Conservation (phyloP, 805 yeast species). For the Teunomyces gatunensis region DNA sequence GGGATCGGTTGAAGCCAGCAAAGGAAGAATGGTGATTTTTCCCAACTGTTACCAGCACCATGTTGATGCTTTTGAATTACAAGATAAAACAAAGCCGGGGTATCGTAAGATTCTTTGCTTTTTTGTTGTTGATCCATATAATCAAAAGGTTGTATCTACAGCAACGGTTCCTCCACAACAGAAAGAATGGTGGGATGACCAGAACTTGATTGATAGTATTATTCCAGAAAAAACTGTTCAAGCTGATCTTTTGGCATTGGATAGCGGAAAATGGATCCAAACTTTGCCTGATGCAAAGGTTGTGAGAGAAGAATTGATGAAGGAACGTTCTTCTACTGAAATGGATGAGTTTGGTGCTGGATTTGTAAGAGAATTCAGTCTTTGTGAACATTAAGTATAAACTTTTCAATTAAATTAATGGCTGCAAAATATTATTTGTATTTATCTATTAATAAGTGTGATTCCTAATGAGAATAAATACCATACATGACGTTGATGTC, state of each 20-base stretch:
- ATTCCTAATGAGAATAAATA: no score
- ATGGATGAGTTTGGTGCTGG: constrained; percentile 13
- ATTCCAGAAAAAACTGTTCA: constrained; percentile 8
- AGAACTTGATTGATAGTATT: constrained; percentile 7
- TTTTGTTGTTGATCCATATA: constrained; percentile 36
- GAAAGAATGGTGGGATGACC: constrained; percentile 25
- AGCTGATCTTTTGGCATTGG: constrained; percentile 3
- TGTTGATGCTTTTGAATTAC: constrained; percentile 37
- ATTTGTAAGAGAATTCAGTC: constrained; percentile 20
- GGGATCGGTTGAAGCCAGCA: constrained; percentile 24
- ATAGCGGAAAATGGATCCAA: constrained; percentile 15
- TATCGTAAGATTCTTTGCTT: constrained; percentile 39
- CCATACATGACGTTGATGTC: no score
- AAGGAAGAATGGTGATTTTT: constrained; percentile 33
- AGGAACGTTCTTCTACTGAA: constrained; percentile 22
- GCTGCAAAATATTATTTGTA: no score
- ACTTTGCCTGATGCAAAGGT: constrained; percentile 23
- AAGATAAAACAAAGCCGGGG: constrained; percentile 34
- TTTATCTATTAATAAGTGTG: no score
- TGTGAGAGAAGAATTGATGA: constrained; percentile 28
- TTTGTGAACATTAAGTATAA: constrained; percentile 30
- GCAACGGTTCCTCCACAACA: constrained; percentile 40
- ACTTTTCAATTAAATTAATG: no score
- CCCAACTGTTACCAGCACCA: constrained; percentile 41
- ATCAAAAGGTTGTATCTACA: constrained; percentile 24